Conservation (phyloP, 169 alveolate genomes). For the Prorocentrum cordatum region DNA sequence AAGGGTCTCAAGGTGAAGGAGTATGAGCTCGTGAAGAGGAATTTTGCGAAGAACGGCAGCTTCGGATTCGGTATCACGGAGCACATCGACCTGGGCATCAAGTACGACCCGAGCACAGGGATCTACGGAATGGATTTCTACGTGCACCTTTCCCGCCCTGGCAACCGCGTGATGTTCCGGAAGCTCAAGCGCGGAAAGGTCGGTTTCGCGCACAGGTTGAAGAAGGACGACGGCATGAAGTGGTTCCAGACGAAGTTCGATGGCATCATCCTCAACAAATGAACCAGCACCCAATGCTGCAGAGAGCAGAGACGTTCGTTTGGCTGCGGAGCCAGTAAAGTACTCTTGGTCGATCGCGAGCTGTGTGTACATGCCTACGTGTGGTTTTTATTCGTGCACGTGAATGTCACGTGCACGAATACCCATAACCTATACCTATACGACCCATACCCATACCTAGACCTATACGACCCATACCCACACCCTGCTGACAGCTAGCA, state of each 20-base stretch:
- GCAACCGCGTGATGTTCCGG: conserved; percentile 94
- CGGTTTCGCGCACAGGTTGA: conserved; percentile 91
- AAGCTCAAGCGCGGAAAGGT: conserved; percentile 86
- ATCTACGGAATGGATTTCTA: conserved; percentile 99
- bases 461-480: too few species aligned
- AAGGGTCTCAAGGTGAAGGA: conserved; percentile 99
- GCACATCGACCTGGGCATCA: conserved; percentile 98
- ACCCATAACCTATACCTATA: too few species aligned
- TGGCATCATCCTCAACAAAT: conserved; percentile 92
- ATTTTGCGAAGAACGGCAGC: conserved; percentile 96
- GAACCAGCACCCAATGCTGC: too few species aligned
- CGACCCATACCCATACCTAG: too few species aligned
- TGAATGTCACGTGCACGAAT: too few species aligned
- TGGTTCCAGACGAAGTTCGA: conserved; percentile 92
- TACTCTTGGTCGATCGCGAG: too few species aligned
- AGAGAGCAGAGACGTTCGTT: too few species aligned
- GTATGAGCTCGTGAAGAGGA: conserved; percentile 92
- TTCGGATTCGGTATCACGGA: conserved; percentile 99
- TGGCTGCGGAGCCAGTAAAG: too few species aligned
- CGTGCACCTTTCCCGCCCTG: conserved; percentile 98
- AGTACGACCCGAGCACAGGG: conserved; percentile 99
- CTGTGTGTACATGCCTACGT: too few species aligned
- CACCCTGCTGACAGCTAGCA: too few species aligned
- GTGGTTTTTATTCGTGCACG: too few species aligned
- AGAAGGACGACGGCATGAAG: conserved; percentile 84